phyloP scores from a whole-genome alignment of 2,329 filamentous ascomycete genomes.

The Zalaria sp. region DNA sequence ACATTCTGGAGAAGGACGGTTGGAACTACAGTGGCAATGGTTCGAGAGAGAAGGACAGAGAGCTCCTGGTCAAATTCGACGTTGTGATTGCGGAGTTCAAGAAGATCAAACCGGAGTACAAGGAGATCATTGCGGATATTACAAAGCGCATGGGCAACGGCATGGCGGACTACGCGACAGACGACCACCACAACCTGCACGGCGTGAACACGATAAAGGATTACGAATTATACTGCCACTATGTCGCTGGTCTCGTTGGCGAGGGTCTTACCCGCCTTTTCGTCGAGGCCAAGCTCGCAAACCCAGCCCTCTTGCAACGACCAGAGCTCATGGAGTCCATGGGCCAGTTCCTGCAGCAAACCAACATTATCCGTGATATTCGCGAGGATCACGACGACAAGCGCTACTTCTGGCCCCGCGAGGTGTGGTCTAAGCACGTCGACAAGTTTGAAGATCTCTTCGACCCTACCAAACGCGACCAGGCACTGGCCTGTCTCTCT shows the following conservation, averaged over 20 bases:
- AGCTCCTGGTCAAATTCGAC: conserved; percentile 86
- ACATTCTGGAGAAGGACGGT: conserved; percentile 64
- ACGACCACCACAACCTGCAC: conserved; percentile 44
- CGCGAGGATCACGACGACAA: conserved; percentile 80
- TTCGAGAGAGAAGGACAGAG: conserved; percentile 84
- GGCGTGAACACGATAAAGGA: conserved; percentile 74
- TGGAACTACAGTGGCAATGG: conserved; percentile 85
- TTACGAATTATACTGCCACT: conserved; percentile 95
- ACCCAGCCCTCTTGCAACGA: conserved; percentile 66
- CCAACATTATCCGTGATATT: conserved; percentile 95
- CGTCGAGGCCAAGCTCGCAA: conserved; percentile 73
- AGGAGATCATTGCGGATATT: conserved; percentile 80
- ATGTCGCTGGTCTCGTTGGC: conserved; percentile 95
- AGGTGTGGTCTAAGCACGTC: conserved; percentile 95
- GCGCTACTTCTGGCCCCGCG: conserved; percentile 84
- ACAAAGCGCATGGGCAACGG: conserved; percentile 92
- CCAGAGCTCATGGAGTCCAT: conserved; percentile 82
- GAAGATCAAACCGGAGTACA: conserved; percentile 74
- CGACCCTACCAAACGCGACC: conserved; percentile 60
- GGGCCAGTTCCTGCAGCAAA: conserved; percentile 96
- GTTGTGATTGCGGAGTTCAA: conserved; percentile 75
- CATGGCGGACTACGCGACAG: conserved; percentile 93
- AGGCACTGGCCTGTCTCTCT: conserved; percentile 72
- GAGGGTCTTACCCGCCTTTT: conserved; percentile 87
- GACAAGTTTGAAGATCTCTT: conserved; percentile 82